phyloP scores from a whole-genome alignment of 108 stramenopile species.

The Fragilariopsis cylindrus region DNA sequence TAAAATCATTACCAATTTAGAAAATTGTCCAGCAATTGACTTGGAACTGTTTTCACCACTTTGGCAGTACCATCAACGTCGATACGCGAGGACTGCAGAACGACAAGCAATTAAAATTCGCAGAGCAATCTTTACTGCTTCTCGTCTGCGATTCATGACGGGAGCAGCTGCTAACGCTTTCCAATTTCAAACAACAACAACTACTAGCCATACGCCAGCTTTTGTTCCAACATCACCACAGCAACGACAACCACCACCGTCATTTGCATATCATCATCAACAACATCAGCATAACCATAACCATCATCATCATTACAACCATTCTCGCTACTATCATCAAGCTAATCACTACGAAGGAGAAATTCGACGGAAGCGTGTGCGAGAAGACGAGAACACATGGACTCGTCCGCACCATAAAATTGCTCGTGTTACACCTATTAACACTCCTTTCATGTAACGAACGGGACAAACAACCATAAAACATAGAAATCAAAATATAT shows the following conservation, averaged over 20 bases:
- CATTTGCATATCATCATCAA: slow-evolving; percentile 18
- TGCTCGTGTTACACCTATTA: slow-evolving; percentile 35
- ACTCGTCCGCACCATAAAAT: slow-evolving; percentile 18
- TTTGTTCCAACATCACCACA: too few species aligned
- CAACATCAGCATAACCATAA: slow-evolving; percentile 2
- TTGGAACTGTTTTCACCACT: slow-evolving; percentile 21
- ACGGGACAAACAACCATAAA: background rate
- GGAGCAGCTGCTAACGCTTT: background rate
- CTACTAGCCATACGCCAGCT: background rate
- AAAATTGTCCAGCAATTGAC: slow-evolving; percentile 33
- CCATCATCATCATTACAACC: slow-evolving; percentile 8
- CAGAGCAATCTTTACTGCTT: slow-evolving; percentile 25
- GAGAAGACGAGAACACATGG: slow-evolving; percentile 11
- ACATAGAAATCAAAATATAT: background rate
- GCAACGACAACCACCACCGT: background rate
- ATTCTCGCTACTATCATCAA: slow-evolving; percentile 10
- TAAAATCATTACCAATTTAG: slow-evolving; percentile 28
- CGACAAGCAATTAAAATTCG: slow-evolving; percentile 34
- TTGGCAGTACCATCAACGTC: slow-evolving; percentile 14
- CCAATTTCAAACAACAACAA: background rate
- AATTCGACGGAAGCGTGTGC: slow-evolving; percentile 16
- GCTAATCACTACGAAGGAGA: background rate
- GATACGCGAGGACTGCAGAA: slow-evolving; percentile 19
- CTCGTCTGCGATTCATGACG: slow-evolving; percentile 15
- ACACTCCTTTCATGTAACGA: slow-evolving; percentile 26